Evolutionary conservation across 2,329 filamentous ascomycete species (phyloP).

Genomic region (Claviceps paspali): DNA sequence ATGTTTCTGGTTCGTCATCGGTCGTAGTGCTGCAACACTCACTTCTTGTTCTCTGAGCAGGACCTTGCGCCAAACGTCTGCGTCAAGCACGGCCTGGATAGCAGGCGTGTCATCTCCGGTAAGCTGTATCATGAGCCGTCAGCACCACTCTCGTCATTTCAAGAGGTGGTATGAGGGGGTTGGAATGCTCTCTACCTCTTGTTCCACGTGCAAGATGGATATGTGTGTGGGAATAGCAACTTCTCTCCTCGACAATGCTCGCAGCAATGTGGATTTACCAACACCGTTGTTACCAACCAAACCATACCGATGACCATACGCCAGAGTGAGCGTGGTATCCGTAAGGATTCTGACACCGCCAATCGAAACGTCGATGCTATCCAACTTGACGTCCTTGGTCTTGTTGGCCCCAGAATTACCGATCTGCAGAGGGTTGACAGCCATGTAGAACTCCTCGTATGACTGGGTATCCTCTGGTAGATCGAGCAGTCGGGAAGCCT

Average conservation of each 20-base stretch:
- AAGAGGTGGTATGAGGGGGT: too few species aligned
- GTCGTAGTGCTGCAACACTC: constrained; percentile 17
- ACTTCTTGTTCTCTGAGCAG: constrained; percentile 76
- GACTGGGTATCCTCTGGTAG: constrained; percentile 71
- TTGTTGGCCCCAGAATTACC: constrained; percentile 59
- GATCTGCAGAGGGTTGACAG: constrained; percentile 88
- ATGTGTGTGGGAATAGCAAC: constrained; percentile 92
- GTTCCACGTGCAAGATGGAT: constrained; percentile 96
- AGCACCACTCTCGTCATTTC: constrained; percentile 3
- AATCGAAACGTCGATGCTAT: constrained; percentile 90
- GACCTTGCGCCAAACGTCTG: constrained; percentile 97
- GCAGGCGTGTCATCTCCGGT: constrained; percentile 90
- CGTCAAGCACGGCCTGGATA: constrained; percentile 86
- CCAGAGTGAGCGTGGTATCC: constrained; percentile 78
- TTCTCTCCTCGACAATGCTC: constrained; percentile 84
- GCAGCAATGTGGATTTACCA: constrained; percentile 85
- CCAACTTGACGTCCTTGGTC: constrained; percentile 98
- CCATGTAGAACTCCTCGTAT: constrained; percentile 99
- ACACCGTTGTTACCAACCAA: constrained; percentile 99
- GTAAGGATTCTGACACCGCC: constrained; percentile 76
- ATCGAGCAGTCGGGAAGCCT: constrained; percentile 79
- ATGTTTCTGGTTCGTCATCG: neutral
- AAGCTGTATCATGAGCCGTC: constrained; percentile 42
- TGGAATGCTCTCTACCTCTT: too few species aligned
- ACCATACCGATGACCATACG: constrained; percentile 89